Base-by-base conservation (phyloP, 1,284 basidiomycete species). In the Boletus hoseneyae region DNA sequence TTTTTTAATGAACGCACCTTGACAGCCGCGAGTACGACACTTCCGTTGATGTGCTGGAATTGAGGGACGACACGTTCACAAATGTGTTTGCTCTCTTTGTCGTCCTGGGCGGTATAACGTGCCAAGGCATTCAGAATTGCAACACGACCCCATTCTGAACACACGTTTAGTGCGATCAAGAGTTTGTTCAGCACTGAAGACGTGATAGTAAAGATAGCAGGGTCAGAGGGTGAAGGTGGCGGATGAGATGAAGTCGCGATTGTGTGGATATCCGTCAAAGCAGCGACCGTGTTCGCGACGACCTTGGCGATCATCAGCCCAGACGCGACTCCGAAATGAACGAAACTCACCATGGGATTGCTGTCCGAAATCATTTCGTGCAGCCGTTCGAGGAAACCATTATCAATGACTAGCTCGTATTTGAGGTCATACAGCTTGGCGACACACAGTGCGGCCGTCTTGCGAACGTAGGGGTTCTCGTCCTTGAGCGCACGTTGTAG, bases 51-150 rank as follows among this genome's bases (percentile, higher is more conserved):
- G 62, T 99, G 97, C 70, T 99, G 96, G 71, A 99, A 97, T 65
- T 99, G 96, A 1, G 97, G 96, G 53, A 98, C 90, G 37, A 98
- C 95, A 35, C 97, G 85, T 70, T 99, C 96, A 69, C 96, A 98
- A 53, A 99, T 98, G 69, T 98, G 95, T 67, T 99, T 97, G 63
- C 90, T 90, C 73, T 99, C 97, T 70, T 93, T 90, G 52, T 90
- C 89, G 62, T 97, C 95, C 25, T 77, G 73, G 0, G 93, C 82
- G 43, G 77, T 78, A 70, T 97, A 99, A 44, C 91, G 82, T 9
- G 91, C 80, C 37, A 99, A 73, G 0, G 92, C 91, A 52, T 88
- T 89, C 47, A 99, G 73, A 44, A 99, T 87, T 1, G 93, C 92
- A 19, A 99, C 93, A 50, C 96, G 82, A 30, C 96, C 96, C 96